phyloP scores from a whole-genome alignment of 345 rosid species.

The Boechera retrofracta region DNA sequence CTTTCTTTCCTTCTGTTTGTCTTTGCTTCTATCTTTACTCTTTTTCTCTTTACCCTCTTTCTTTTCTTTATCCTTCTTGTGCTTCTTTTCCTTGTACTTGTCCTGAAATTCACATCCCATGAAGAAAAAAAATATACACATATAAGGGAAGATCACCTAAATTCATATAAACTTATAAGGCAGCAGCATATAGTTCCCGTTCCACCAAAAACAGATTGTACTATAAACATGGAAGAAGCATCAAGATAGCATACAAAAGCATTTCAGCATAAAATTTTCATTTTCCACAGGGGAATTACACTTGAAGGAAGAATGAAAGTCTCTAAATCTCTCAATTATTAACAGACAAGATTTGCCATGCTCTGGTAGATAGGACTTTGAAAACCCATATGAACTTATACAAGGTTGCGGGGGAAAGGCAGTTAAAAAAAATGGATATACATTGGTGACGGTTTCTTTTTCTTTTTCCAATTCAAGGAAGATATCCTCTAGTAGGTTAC shows the following conservation, averaged over 20 bases:
- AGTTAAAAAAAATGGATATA: neutral
- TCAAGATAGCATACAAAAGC: slow-evolving; percentile 9
- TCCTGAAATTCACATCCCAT: slow-evolving; percentile 49
- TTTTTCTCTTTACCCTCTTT: slow-evolving; percentile 56
- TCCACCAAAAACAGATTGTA: slow-evolving; percentile 11
- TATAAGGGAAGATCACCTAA: slow-evolving; percentile 8
- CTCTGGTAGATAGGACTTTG: neutral
- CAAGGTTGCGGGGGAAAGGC: neutral
- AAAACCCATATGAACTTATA: neutral
- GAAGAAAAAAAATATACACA: neutral
- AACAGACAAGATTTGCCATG: neutral
- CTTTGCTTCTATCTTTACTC: slow-evolving; percentile 58
- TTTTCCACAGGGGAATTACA: neutral
- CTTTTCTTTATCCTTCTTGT: slow-evolving; percentile 57
- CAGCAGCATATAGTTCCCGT: slow-evolving; percentile 9
- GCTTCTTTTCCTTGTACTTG: slow-evolving; percentile 58
- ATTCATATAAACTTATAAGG: slow-evolving; percentile 1
- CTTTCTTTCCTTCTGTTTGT: slow-evolving; percentile 53
- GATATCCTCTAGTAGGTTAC: neutral
- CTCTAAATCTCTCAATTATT: neutral
- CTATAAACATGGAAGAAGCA: neutral
- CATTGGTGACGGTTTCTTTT: neutral
- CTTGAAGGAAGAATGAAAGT: neutral
- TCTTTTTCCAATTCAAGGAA: neutral
- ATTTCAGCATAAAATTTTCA: neutral